phyloP scores from a whole-genome alignment of 2,329 filamentous ascomycete species.

The Ceratocystis papillata region DNA sequence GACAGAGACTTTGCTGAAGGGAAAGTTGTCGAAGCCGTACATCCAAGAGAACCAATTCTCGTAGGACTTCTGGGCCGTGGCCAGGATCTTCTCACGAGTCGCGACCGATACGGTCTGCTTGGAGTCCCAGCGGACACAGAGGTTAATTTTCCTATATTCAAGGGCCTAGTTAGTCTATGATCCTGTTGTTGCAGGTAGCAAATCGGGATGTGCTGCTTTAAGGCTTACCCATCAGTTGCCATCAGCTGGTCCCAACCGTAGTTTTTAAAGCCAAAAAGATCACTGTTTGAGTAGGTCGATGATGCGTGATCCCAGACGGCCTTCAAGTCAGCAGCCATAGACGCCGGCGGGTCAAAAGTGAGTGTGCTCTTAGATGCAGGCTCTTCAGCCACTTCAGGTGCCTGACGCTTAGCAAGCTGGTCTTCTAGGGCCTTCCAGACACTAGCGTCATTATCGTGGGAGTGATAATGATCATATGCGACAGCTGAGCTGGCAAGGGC shows the following conservation, averaged over 20 bases:
- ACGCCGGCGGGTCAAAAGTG: slow-evolving; percentile 30
- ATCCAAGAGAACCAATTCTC: slow-evolving; percentile 36
- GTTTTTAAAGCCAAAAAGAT: slow-evolving; percentile 29
- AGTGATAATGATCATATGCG: background rate
- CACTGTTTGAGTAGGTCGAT: slow-evolving; percentile 28
- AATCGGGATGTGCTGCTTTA: too few species aligned
- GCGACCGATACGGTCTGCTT: slow-evolving; percentile 32
- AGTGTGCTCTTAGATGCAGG: slow-evolving; percentile 26
- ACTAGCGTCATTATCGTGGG: background rate
- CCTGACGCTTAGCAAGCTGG: background rate
- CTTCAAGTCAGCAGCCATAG: slow-evolving; percentile 28
- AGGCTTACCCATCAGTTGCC: slow-evolving; percentile 29
- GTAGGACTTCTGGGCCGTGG: slow-evolving; percentile 32
- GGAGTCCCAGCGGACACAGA: slow-evolving; percentile 39
- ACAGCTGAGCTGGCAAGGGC: background rate
- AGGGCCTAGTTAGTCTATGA: background rate
- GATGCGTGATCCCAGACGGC: slow-evolving; percentile 31
- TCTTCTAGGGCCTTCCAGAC: slow-evolving; percentile 8
- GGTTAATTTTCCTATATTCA: slow-evolving; percentile 28
- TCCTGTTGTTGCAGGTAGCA: background rate
- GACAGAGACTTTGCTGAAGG: slow-evolving; percentile 33
- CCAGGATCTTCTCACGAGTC: slow-evolving; percentile 33
- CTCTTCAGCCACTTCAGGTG: background rate
- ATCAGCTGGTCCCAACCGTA: slow-evolving; percentile 32
- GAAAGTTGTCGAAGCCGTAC: slow-evolving; percentile 37